phyloP scores from a whole-genome alignment of 192 early-diverging fungal genomes.

The Pilaira anomala region DNA sequence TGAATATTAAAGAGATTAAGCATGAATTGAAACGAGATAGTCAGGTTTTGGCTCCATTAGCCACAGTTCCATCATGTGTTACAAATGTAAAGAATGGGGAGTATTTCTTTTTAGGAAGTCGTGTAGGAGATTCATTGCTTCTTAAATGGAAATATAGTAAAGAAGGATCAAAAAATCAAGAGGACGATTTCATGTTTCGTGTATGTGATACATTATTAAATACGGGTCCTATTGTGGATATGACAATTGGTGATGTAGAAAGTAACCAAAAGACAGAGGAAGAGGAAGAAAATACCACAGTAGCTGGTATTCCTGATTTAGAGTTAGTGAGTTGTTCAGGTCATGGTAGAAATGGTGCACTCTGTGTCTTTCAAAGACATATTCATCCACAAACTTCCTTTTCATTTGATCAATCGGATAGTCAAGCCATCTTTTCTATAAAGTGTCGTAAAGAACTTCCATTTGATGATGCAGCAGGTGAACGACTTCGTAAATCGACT shows the following conservation, averaged over 20 bases:
- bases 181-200: conserved; percentile 41
- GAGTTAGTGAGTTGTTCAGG: conserved; percentile 55
- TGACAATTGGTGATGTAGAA: conserved; percentile 67
- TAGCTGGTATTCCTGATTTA: conserved; percentile 21
- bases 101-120: conserved; percentile 71
- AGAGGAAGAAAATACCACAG: background rate
- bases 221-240: conserved; percentile 73
- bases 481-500: conserved; percentile 28
- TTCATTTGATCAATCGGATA: conserved; percentile 46
- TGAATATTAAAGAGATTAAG: conserved; percentile 46
- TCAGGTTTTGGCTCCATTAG: conserved; percentile 17
- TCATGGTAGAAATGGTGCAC: conserved; percentile 46
- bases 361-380: conserved; percentile 54
- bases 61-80: conserved; percentile 51
- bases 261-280: conserved; percentile 23
- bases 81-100: conserved; percentile 42
- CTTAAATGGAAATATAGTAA: conserved; percentile 52
- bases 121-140: conserved; percentile 66
- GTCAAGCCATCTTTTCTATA: conserved; percentile 70
- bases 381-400: conserved; percentile 43
- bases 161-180: background rate
- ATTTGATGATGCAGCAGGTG: conserved; percentile 33
- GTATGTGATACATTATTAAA: conserved; percentile 76
- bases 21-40: background rate
- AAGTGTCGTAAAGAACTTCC: conserved; percentile 49